Conservation (phyloP, 306 rosid genomes). For the Dalbergia oliveri region DNA sequence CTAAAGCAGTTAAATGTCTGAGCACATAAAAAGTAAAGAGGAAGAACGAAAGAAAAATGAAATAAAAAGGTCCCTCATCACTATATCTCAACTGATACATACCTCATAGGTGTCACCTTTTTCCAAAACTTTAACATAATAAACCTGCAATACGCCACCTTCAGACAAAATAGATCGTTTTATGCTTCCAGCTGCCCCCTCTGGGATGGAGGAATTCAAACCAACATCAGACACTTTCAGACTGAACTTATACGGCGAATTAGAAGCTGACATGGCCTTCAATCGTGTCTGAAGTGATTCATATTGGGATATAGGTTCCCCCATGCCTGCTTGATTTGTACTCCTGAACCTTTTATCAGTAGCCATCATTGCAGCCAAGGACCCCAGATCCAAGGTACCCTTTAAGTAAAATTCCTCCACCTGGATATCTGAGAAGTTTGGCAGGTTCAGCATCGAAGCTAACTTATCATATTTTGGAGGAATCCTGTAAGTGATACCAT, state of each 20-base stretch:
- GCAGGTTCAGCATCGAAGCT: slow-evolving; percentile 73
- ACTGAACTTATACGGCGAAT: slow-evolving; percentile 71
- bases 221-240: slow-evolving; percentile 78
- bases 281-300: slow-evolving; percentile 91
- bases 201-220: slow-evolving; percentile 85
- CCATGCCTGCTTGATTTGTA: slow-evolving; percentile 81
- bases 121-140: slow-evolving; percentile 97
- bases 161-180: slow-evolving; percentile 90
- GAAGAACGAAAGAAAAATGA: slow-evolving; percentile 10
- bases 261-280: slow-evolving; percentile 66
- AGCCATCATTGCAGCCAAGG: slow-evolving; percentile 90
- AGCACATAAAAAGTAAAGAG: slow-evolving; percentile 22
- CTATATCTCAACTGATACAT: slow-evolving; percentile 19
- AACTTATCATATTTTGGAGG: slow-evolving; percentile 92
- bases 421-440: slow-evolving; percentile 81
- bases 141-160: slow-evolving; percentile 92
- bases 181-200: slow-evolving; percentile 99
- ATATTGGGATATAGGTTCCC: slow-evolving; percentile 71
- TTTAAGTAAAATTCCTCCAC: slow-evolving; percentile 89
- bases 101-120: slow-evolving; percentile 99
- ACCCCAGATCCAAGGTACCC: slow-evolving; percentile 97
- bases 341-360: slow-evolving; percentile 71
- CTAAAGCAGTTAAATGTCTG: slow-evolving; percentile 58
- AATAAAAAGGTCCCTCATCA: not conserved
- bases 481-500: slow-evolving; percentile 82